Conservation (phyloP, 225 moss, liverwort and hornwort species). For the Sphagnum tenellum region DNA sequence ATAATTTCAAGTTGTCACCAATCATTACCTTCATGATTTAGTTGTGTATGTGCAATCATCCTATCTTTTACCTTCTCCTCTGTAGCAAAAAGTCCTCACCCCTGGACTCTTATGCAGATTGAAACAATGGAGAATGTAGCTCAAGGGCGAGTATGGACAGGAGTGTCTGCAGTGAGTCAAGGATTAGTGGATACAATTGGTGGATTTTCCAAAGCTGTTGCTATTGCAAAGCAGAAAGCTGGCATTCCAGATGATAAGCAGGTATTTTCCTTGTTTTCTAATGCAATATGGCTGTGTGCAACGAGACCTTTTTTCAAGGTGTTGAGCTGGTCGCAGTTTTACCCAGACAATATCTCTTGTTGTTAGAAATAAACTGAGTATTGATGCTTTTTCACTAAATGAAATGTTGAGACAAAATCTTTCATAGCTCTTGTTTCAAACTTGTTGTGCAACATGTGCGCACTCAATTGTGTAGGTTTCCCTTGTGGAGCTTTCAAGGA, state of each 20-base stretch:
- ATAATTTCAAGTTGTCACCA: too few relatives aligned
- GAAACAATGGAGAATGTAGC: conserved; percentile 93
- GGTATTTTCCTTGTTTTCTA: conserved; percentile 18
- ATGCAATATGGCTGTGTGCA: background rate
- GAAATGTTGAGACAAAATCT: too few relatives aligned
- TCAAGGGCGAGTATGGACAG: conserved; percentile 99
- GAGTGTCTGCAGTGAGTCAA: conserved; percentile 68
- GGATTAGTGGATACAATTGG: conserved; percentile 83
- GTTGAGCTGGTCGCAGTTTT: conserved; percentile 4
- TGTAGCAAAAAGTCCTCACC: too few relatives aligned
- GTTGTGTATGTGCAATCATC: too few relatives aligned
- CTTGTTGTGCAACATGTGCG: background rate
- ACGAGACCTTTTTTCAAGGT: background rate
- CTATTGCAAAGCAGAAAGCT: conserved; percentile 89
- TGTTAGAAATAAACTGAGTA: background rate
- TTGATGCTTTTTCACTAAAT: background rate
- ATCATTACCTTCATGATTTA: too few relatives aligned
- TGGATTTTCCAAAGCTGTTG: conserved; percentile 80
- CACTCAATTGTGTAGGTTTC: conserved; percentile 41
- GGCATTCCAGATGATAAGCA: conserved; percentile 64
- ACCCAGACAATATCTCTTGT: background rate
- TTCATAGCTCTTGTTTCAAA: background rate
- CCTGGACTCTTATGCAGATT: conserved; percentile 18
- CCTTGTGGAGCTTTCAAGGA: conserved; percentile 71
- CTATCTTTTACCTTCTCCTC: too few relatives aligned